These are phyloP conservation scores for Paraphoma sp. DNA, from an alignment of 2,329 filamentous ascomycete species.

Conservation along the genomic window DNA sequence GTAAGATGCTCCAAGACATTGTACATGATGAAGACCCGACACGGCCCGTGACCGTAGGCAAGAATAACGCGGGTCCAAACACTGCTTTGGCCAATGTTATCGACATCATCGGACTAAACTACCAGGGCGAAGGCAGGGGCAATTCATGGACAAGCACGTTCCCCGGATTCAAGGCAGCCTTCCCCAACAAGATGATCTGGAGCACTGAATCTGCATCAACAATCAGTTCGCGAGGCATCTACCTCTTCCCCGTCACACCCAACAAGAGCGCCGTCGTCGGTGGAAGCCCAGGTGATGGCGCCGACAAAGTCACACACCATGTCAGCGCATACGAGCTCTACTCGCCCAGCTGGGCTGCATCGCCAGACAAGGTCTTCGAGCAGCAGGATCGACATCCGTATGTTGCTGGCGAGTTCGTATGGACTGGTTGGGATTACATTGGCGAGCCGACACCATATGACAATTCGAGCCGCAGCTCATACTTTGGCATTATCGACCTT, in stretches of 20 bases:
- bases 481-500: constrained; percentile 64
- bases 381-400: constrained; percentile 57
- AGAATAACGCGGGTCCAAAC: constrained; percentile 56
- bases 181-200: constrained; percentile 55
- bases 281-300: constrained; percentile 36
- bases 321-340: constrained; percentile 63
- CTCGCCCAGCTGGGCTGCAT: constrained; percentile 54
- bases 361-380: constrained; percentile 61
- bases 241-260: constrained; percentile 59
- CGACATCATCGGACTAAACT: constrained; percentile 62
- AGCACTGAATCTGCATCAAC: constrained; percentile 47
- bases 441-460: constrained; percentile 61
- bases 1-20: constrained; percentile 51
- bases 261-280: constrained; percentile 49
- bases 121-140: constrained; percentile 60
- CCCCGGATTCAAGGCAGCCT: constrained; percentile 53
- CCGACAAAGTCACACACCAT: constrained; percentile 44
- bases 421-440: constrained; percentile 60
- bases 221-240: constrained; percentile 60
- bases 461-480: constrained; percentile 57
- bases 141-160: constrained; percentile 51
- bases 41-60: constrained; percentile 52
- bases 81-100: constrained; percentile 50
- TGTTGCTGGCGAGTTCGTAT: constrained; percentile 63
- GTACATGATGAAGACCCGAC: constrained; percentile 57